Evolutionary conservation across 768 basidiomycete genomes (phyloP).

Genomic region (Rubroboletus pulcherrimus): DNA sequence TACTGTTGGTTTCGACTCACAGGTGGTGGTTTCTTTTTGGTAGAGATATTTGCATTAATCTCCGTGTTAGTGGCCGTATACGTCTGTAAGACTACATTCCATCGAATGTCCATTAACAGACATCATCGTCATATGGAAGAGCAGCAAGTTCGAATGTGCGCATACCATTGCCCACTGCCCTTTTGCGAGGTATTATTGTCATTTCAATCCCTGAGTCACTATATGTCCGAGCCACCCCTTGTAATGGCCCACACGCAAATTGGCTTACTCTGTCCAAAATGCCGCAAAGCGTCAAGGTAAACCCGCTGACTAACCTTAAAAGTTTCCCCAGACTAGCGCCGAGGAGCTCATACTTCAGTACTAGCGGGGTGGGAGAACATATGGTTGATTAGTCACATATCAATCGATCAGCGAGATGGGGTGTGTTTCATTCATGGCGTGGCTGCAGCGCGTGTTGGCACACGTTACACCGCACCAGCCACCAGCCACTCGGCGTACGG

Average conservation of each 20-base stretch:
- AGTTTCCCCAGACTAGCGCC: constrained; percentile 34
- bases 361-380: constrained; percentile 58
- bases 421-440: constrained; percentile 35
- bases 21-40: constrained; percentile 25
- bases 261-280: constrained; percentile 8
- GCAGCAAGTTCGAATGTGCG: constrained; percentile 69
- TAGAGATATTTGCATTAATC: constrained; percentile 15
- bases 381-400: constrained; percentile 73
- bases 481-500: constrained; percentile 43
- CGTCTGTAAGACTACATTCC: constrained; percentile 53
- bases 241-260: constrained; percentile 48
- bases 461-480: background rate
- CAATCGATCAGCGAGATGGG: constrained; percentile 52
- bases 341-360: constrained; percentile 37
- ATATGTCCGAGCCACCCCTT: constrained; percentile 49
- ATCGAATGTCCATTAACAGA: constrained; percentile 9
- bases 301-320: constrained; percentile 6
- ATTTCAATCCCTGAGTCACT: constrained; percentile 65
- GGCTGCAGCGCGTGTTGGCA: background rate
- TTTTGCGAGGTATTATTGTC: constrained; percentile 49
- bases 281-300: background rate
- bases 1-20: constrained; percentile 78
- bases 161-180: background rate
- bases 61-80: constrained; percentile 57
- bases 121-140: constrained; percentile 36